Base-by-base conservation (phyloP, 2,329 filamentous ascomycete species). In the Calcarisporium arbuscula region DNA sequence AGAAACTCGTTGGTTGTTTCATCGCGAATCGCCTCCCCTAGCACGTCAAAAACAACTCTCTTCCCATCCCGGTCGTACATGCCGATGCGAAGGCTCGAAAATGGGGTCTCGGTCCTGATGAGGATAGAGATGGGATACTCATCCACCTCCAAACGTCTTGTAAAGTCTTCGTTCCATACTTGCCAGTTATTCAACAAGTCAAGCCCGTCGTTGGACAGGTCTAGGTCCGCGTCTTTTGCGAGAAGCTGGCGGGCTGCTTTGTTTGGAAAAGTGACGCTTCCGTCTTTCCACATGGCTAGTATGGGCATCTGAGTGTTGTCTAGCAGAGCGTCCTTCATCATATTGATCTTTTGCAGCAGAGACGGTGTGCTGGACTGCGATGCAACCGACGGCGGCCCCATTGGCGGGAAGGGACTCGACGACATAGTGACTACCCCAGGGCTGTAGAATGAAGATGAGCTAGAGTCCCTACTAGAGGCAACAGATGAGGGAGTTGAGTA, bases 241-340 rank as follows among this genome's bases (percentile, higher is more conserved):
- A 78, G 67, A n/a, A 81, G 55, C 5, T 60, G 55, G 10, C 71
- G 62, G 10, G 74, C 74, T 5, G 82, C 81, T 45, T 72, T 74
- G 49, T 90, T 90, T 5, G 83, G 80, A 28, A 87, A 78, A 0
- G 76, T 79, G 30, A 87, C 77, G 30, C 75, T 82, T 34, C 82
- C 77, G 44, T 90, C 85, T 50, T 80, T 82, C 85, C 85, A 89
- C 77, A 88, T 84, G 17, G 82, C 80, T 28, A 88, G 64, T 16
- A 86, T 80, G 0, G 85, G 84, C 51, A 85, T 78, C 41, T 77
- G 73, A 18, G 85, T 84, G 25, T 78, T 84, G 50, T 87, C 82
- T 6, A 90, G 62, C 15, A 89, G 67, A 1, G 83, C 82, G 51
- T 89, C 83, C 54, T 88, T 89, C 63, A 90, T 76, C 32, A 80